A percentile compares a stretch with the other conserved stretches of the same genome.
Evolutionary conservation across 2,329 filamentous ascomycete species (phyloP).

Genomic region (Talaromyces albobiverticillius): DNA sequence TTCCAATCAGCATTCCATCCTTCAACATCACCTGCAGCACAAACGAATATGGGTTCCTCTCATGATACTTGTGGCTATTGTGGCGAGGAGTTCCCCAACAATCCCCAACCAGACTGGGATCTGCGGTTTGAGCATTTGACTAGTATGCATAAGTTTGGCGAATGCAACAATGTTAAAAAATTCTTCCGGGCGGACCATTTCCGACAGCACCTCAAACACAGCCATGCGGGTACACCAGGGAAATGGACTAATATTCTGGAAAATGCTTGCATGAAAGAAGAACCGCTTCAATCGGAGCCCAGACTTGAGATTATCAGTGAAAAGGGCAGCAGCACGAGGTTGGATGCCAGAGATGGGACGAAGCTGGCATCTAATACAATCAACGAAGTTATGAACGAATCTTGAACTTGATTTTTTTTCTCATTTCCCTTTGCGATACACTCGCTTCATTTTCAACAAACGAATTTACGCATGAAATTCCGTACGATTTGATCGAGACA

Average conservation of each 20-base stretch:
- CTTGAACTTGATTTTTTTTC: constrained; percentile 8
- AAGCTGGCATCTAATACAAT: constrained; percentile 19
- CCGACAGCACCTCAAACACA: constrained; percentile 96
- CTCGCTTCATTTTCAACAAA: not conserved
- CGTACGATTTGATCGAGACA: not conserved
- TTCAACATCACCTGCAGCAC: constrained; percentile 53
- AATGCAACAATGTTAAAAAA: constrained; percentile 98
- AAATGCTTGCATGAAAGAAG: constrained; percentile 93
- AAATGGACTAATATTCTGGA: constrained; percentile 99
- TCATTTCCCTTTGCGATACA: no score
- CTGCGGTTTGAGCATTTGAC: constrained; percentile 81
- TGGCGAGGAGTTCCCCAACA: constrained; percentile 80
- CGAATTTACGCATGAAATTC: not conserved
- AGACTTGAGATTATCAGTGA: constrained; percentile 23
- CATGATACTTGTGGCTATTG: constrained; percentile 89
- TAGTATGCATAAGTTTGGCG: constrained; percentile 90
- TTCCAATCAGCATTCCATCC: constrained; percentile 84
- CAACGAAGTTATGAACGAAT: constrained; percentile 22
- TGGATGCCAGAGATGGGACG: constrained; percentile 13
- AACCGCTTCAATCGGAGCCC: constrained; percentile 42
- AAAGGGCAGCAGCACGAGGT: constrained; percentile 17
- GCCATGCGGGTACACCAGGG: constrained; percentile 89
- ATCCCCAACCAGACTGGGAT: constrained; percentile 80
- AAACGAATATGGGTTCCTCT: constrained; percentile 33
- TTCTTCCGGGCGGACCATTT: constrained; percentile 98